These are phyloP conservation scores for Ramaria sp. DNA, from an alignment of 768 basidiomycete species.

Conservation along the genomic window DNA sequence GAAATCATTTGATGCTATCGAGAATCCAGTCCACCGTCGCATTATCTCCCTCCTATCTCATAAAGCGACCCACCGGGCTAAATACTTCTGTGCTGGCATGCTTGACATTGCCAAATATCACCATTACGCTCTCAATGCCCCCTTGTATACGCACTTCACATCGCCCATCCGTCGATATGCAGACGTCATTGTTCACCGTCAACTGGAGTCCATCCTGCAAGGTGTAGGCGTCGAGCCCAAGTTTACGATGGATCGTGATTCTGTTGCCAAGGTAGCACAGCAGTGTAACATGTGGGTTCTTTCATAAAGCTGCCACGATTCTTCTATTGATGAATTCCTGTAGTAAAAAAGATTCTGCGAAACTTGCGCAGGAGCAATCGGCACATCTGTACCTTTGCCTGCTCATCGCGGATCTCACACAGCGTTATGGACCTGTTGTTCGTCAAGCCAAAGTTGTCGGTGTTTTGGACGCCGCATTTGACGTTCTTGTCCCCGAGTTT, in stretches of 20 bases:
- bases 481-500: conserved; percentile 92
- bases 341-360: conserved; percentile 86
- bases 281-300: conserved; percentile 86
- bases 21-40: conserved; percentile 60
- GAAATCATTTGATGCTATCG: conserved; percentile 68
- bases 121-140: conserved; percentile 84
- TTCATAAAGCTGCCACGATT: background rate
- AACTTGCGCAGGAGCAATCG: conserved; percentile 92
- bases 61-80: conserved; percentile 91
- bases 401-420: conserved; percentile 87
- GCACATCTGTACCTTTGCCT: conserved; percentile 92
- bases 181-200: conserved; percentile 91
- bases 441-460: conserved; percentile 92
- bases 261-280: conserved; percentile 94
- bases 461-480: conserved; percentile 96
- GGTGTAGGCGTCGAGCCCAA: conserved; percentile 68
- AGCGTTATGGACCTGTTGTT: conserved; percentile 90
- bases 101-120: conserved; percentile 96
- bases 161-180: conserved; percentile 90
- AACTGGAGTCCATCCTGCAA: conserved; percentile 82
- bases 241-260: conserved; percentile 96
- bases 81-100: conserved; percentile 99
- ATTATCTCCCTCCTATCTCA: conserved; percentile 76
- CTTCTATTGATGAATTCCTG: background rate
- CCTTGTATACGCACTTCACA: conserved; percentile 90